phyloP scores from a whole-genome alignment of 2,329 filamentous ascomycete genomes.

The Raffaelea arxii region DNA sequence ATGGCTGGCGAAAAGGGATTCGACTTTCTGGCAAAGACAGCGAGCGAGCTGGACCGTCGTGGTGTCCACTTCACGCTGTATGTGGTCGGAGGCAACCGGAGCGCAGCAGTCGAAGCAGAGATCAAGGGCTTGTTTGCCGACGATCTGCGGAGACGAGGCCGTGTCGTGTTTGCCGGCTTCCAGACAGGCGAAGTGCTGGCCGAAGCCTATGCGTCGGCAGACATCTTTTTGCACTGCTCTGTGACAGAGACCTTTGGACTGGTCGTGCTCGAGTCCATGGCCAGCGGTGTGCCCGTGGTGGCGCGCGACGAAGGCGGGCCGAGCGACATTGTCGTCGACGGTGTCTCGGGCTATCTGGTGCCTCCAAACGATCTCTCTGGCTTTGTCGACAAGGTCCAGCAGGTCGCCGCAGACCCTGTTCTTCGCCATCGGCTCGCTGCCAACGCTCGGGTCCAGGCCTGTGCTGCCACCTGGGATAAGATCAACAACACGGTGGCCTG shows the following conservation, averaged over 20 bases:
- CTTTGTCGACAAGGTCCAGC: slow-evolving; percentile 45
- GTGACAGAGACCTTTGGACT: slow-evolving; percentile 64
- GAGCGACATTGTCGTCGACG: slow-evolving; percentile 54
- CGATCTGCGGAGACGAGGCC: slow-evolving; percentile 33
- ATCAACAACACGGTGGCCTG: slow-evolving; percentile 62
- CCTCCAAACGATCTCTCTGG: slow-evolving; percentile 46
- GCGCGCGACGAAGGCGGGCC: slow-evolving; percentile 61
- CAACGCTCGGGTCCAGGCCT: slow-evolving; percentile 44
- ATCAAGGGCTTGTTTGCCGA: slow-evolving; percentile 48
- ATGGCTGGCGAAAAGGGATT: slow-evolving; percentile 64
- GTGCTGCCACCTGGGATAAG: slow-evolving; percentile 59
- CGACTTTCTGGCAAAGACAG: slow-evolving; percentile 51
- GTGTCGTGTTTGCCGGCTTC: slow-evolving; percentile 59
- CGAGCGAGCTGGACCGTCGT: slow-evolving; percentile 41
- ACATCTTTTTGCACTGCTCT: slow-evolving; percentile 63
- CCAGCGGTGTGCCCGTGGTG: slow-evolving; percentile 58
- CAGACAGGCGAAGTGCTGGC: slow-evolving; percentile 50
- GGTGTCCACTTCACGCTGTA: slow-evolving; percentile 53
- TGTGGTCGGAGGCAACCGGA: slow-evolving; percentile 60
- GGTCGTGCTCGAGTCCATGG: slow-evolving; percentile 63
- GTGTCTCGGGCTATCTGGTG: slow-evolving; percentile 50
- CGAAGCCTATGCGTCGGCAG: slow-evolving; percentile 56
- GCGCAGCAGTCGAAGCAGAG: slow-evolving; percentile 49
- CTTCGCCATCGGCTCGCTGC: slow-evolving; percentile 35
- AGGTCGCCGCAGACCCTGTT: slow-evolving; percentile 34